Percentiles rank a stretch among this genome's conserved stretches.
These are phyloP conservation scores for Capsicum chinense DNA, from an alignment of 257 asterid genomes.

Conservation along the genomic window DNA sequence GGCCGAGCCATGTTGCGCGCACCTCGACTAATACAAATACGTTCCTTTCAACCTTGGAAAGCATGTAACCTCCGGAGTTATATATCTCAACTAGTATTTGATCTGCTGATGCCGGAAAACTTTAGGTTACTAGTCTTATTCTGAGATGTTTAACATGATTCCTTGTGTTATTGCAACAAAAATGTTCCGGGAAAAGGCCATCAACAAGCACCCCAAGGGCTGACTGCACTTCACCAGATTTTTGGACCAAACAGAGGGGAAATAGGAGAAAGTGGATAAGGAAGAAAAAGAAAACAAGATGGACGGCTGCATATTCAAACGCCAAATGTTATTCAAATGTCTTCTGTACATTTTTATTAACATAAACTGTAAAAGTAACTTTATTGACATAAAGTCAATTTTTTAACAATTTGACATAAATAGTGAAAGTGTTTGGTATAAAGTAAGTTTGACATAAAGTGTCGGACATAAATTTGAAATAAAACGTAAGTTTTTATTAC, in stretches of 20 bases:
- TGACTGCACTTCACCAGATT: conserved; percentile 52
- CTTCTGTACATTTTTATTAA: no score
- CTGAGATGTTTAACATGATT: background rate
- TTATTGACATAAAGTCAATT: no score
- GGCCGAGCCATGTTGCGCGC: no score
- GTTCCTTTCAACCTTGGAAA: conserved; percentile 83
- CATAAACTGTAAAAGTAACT: no score
- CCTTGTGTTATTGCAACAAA: conserved; percentile 53
- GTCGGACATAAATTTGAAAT: no score
- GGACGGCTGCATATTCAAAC: conserved; percentile 33
- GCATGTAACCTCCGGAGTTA: conserved; percentile 53
- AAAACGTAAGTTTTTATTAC: no score
- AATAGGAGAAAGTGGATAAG: conserved; percentile 9
- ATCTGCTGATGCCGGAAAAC: background rate
- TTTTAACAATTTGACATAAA: no score
- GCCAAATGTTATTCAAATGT: no score
- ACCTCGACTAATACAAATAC: conserved; percentile 50
- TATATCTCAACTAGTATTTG: background rate
- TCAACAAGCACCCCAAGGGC: conserved; percentile 60
- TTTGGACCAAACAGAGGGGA: conserved; percentile 26
- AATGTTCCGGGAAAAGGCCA: conserved; percentile 66
- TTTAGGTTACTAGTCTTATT: background rate
- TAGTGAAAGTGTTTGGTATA: no score
- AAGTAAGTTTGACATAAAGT: no score
- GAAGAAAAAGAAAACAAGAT: conserved; percentile 27